These are phyloP conservation scores for Mycena galopus DNA, from an alignment of 768 basidiomycete species.

Conservation along the genomic window DNA sequence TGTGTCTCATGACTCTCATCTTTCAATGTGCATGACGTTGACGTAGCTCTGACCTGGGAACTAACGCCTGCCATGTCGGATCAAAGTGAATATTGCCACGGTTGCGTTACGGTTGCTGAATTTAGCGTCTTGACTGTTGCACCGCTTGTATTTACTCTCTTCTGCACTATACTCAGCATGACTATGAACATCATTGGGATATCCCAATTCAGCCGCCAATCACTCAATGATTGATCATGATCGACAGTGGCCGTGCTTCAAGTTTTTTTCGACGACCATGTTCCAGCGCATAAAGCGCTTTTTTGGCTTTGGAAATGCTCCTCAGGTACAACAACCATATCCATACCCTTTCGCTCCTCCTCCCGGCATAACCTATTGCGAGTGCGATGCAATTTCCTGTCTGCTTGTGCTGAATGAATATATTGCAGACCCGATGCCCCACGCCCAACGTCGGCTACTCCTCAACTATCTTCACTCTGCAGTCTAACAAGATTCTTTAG, in stretches of 20 bases:
- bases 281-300: constrained; percentile 5
- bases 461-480: not conserved
- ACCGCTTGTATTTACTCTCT: no score
- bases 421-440: not conserved
- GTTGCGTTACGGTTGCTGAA: no score
- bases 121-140: no score
- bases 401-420: not conserved
- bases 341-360: not conserved
- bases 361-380: not conserved
- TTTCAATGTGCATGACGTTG: no score
- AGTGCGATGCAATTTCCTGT: not conserved
- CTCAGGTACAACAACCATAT: not conserved
- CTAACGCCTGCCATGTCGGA: no score
- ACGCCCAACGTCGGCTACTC: not conserved
- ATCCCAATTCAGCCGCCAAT: no score
- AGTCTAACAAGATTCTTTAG: not conserved
- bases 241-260: not conserved
- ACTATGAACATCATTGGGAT: no score
- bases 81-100: no score
- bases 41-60: no score
- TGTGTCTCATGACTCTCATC: no score
- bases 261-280: not conserved
- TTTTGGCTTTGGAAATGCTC: not conserved
- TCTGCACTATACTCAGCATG: no score
- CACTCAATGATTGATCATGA: no score